These are phyloP conservation scores for Neoarthrinium moseri DNA, from an alignment of 2,329 filamentous ascomycete species.

Conservation along the genomic window DNA sequence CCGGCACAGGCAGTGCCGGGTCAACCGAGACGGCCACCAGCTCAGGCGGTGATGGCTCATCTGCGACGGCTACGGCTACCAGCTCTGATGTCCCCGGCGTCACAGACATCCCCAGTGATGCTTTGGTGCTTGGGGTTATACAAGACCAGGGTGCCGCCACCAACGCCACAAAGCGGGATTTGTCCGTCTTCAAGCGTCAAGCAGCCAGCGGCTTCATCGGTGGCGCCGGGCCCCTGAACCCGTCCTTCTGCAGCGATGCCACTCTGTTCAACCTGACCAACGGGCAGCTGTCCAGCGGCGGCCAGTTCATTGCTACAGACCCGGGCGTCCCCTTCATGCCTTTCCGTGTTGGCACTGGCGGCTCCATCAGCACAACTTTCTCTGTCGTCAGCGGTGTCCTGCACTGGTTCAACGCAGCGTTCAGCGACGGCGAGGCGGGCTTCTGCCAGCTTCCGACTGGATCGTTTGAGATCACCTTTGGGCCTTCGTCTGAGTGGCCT, in stretches of 20 bases:
- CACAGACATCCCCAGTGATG: slow-evolving; percentile 12
- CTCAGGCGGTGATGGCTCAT: not conserved
- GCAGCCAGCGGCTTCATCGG: slow-evolving; percentile 18
- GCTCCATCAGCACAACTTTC: slow-evolving; percentile 15
- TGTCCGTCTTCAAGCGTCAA: not conserved
- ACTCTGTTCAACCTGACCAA: slow-evolving; percentile 19
- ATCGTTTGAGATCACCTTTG: slow-evolving; percentile 20
- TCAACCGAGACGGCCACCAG: not conserved
- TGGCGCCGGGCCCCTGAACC: slow-evolving; percentile 17
- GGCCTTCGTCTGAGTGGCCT: slow-evolving; percentile 11
- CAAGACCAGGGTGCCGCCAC: slow-evolving; percentile 2
- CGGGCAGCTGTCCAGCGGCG: slow-evolving; percentile 18
- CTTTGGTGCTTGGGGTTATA: slow-evolving; percentile 18
- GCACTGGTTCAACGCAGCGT: slow-evolving; percentile 24
- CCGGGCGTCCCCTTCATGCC: slow-evolving; percentile 15
- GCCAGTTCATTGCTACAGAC: slow-evolving; percentile 16
- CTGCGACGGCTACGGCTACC: not conserved
- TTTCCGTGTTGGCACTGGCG: slow-evolving; percentile 10
- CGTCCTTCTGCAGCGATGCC: slow-evolving; percentile 20
- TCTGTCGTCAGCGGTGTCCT: slow-evolving; percentile 17
- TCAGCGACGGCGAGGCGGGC: slow-evolving; percentile 20
- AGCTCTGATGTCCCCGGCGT: slow-evolving; percentile 12
- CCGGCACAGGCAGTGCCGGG: not conserved
- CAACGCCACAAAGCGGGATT: not conserved
- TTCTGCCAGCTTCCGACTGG: slow-evolving; percentile 23